A percentile compares a stretch with the other conserved stretches of the same genome.
Evolutionary conservation across 2,329 filamentous ascomycete species (phyloP).

Genomic region (Cytospora piceae): DNA sequence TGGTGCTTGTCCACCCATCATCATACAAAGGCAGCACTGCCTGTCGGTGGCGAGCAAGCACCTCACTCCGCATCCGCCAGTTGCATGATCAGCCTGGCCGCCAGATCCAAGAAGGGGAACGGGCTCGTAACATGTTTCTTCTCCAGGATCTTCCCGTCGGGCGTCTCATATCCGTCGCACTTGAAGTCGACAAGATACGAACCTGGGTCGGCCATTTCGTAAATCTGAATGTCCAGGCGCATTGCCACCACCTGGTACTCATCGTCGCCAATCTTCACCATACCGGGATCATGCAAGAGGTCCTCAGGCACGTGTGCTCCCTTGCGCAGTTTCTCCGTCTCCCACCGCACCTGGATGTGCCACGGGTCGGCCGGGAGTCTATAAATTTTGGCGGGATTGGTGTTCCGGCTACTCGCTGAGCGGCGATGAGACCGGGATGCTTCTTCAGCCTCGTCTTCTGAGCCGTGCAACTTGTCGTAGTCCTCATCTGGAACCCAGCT

Average conservation of each 20-base stretch:
- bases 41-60: not conserved
- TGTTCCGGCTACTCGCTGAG: conserved; percentile 38
- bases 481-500: conserved; percentile 78
- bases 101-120: conserved; percentile 94
- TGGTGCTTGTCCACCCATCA: not conserved
- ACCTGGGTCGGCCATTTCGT: conserved; percentile 81
- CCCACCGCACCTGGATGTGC: conserved; percentile 90
- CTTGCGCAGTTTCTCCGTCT: conserved; percentile 66
- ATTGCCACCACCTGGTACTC: conserved; percentile 78
- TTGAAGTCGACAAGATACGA: conserved; percentile 99
- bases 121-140: conserved; percentile 96
- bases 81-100: conserved; percentile 89
- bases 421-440: conserved; percentile 38
- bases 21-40: not conserved
- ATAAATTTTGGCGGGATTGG: conserved; percentile 67
- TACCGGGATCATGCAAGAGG: conserved; percentile 31
- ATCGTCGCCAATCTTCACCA: conserved; percentile 47
- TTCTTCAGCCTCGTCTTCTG: conserved; percentile 46
- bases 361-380: conserved; percentile 91
- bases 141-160: conserved; percentile 73
- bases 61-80: conserved; percentile 75
- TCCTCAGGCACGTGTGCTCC: conserved; percentile 40
- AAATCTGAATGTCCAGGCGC: conserved; percentile 94
- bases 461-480: conserved; percentile 52
- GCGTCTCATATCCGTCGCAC: conserved; percentile 90